Evolutionary conservation across 441 rosid genomes (phyloP).

Genomic region (Rhodomyrtus psidioides): DNA sequence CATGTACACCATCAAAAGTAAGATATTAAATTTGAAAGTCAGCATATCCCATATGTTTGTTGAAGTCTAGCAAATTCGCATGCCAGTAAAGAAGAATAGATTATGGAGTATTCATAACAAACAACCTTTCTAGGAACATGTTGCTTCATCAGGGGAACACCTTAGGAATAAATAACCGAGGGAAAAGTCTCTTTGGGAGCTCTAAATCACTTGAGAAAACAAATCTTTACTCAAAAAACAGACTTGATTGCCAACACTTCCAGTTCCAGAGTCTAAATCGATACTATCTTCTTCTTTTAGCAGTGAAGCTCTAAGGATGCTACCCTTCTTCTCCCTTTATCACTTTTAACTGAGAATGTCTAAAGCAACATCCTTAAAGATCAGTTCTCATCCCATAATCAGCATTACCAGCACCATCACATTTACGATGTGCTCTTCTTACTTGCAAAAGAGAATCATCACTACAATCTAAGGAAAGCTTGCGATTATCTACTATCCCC

Average conservation of each 20-base stretch:
- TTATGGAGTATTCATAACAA: neutral
- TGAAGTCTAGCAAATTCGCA: neutral
- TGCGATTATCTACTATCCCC: neutral
- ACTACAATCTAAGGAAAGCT: neutral
- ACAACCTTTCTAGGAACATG: neutral
- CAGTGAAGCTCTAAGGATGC: neutral
- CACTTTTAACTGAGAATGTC: neutral
- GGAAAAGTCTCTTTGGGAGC: neutral
- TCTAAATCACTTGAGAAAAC: neutral
- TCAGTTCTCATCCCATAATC: neutral
- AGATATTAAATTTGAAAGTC: neutral
- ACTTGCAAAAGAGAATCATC: neutral
- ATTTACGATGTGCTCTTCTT: neutral
- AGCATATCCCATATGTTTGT: neutral
- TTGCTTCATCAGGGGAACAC: neutral
- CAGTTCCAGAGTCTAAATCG: neutral
- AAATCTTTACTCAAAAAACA: neutral
- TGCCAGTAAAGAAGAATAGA: neutral
- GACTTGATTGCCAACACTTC: neutral
- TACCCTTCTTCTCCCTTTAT: neutral
- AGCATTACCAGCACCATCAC: neutral
- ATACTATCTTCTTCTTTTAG: neutral
- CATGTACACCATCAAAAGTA: neutral
- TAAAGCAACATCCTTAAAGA: neutral
- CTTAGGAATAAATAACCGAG: neutral